Conservation (phyloP, 2,329 filamentous ascomycete genomes). For the Fusarium veterinarium region DNA sequence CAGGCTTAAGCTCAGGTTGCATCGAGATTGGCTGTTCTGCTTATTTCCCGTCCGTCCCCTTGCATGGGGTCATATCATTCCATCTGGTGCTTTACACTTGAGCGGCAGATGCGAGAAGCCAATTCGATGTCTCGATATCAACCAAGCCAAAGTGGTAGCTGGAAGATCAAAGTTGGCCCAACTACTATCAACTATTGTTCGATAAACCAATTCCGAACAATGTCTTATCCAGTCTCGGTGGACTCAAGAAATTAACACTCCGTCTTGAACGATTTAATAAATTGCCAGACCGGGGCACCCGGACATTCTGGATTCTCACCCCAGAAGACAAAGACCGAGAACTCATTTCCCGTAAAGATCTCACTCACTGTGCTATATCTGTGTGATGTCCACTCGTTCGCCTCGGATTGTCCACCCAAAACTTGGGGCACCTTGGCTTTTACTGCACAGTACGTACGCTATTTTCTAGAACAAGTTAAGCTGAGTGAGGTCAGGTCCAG, state of each 20-base stretch:
- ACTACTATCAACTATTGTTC: background rate
- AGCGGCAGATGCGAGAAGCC: constrained; percentile 22
- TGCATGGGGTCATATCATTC: constrained; percentile 24
- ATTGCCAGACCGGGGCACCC: constrained; percentile 42
- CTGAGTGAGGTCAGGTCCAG: background rate
- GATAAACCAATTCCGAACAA: background rate
- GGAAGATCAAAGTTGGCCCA: background rate
- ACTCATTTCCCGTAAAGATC: constrained; percentile 44
- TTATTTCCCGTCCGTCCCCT: constrained; percentile 20
- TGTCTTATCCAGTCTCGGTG: constrained; percentile 35
- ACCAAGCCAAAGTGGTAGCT: background rate
- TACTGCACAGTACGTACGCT: constrained; percentile 30
- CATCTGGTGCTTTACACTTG: constrained; percentile 1
- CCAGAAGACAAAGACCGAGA: constrained; percentile 29
- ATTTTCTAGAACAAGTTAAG: constrained; percentile 33
- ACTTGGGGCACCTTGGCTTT: constrained; percentile 15
- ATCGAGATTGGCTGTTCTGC: constrained; percentile 42
- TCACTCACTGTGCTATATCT: constrained; percentile 20
- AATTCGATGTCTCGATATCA: constrained; percentile 12
- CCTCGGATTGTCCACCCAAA: constrained; percentile 18
- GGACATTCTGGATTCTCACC: constrained; percentile 31
- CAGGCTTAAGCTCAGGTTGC: constrained; percentile 12
- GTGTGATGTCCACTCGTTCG: constrained; percentile 14
- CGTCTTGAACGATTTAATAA: constrained; percentile 39
- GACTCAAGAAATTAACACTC: constrained; percentile 43